Evolutionary conservation across 352 stramenopile species (phyloP), one percentile per base, ranked within the genome.

Genomic region (Globisporangium parvum): DNA sequence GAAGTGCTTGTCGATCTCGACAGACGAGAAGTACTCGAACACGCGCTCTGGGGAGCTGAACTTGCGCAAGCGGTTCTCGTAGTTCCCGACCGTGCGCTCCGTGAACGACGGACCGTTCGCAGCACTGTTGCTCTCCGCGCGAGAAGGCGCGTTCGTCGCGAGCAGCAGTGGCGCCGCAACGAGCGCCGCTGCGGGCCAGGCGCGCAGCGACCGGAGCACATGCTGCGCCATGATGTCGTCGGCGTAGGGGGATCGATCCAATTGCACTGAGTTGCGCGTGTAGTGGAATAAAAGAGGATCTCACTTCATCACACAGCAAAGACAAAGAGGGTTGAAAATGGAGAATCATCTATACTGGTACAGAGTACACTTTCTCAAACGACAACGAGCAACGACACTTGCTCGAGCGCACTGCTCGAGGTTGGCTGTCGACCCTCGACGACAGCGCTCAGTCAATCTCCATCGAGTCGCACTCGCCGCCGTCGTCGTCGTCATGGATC

Each of bases 11-110:
- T 93, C 76, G 61, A 94, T 70, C 65, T 91, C 71, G 2, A 96
- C 80, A 52, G 77, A 90, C 18, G 87, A 91, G 57, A 96, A 96
- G 65, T 96, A 96, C 75, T 93, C 82, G 56, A 96, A 96, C 11
- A 96, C 82, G 55, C 86, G 86, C 71, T 95, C 85, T 23, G 87
- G 87, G 11, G 77, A 75, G 57, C 75, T 89, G 68, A 92, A 91
- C 60, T 79, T 82, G 59, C 87, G 87, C 52, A 96, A 54, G 1
- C 87, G 83, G 70, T 96, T 96, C 72, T 96, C 87, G 66, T 96
- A 96, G 48, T 75, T 91, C 61, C 87, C 85, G 18, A 95, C 73
- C 17, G 78, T 91, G 23, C 80, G 79, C 71, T 95, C 81, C 26
- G 71, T 75, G 60, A 92, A 93, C 20, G 69, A 82, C 40, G 80